Base-by-base conservation (phyloP, 2,329 filamentous ascomycete genomes). In the Aspergillus sp. region DNA sequence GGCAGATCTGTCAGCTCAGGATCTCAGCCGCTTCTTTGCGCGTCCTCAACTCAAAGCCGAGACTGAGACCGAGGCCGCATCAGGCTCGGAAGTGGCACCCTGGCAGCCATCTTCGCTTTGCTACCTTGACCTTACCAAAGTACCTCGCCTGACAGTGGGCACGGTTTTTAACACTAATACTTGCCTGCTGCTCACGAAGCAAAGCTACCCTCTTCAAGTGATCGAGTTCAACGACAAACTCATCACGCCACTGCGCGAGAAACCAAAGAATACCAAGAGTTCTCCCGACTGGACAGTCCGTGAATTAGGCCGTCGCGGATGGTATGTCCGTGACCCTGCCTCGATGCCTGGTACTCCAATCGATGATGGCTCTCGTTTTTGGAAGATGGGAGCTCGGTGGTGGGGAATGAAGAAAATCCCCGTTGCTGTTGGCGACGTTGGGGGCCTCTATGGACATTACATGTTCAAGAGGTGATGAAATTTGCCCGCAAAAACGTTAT, bases 371-470 rank as follows among this genome's bases (percentile, higher is more conserved):
- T 73, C 78, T 47, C 79, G 87, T 33, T 77, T 79, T 67, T 95
- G 90, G 90, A 95, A 95, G 79, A 89, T 91, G 88, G 90, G 90
- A 33, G 90, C 90, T 49, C 84, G 86, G 66, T 90, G 86, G 77
- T 93, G 90, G 90, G 90, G 90, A 39, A 92, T 92, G 86, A 83
- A 89, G 62, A 95, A 86, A 71, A 74, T 84, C 24, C 82, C 83
- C 2, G 79, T 85, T 61, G 80, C 79, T 14, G 74, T 79, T 37
- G 79, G 80, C 8, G 82, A 85, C 57, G 82, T 85, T 6, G 82
- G 82, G 23, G 83, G 83, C 3, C 79, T 85, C 66, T 85, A 85
- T 67, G 82, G 81, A 41, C 81, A 83, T 68, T 85, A 84, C 66
- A 84, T 84, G 79, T 85, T 84, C 67, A 83, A 83, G 68, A 76